Evolutionary conservation across 2,329 filamentous ascomycete genomes (phyloP), one percentile per base, ranked within the genome.

Genomic region (Aspergillus sclerotialis): DNA sequence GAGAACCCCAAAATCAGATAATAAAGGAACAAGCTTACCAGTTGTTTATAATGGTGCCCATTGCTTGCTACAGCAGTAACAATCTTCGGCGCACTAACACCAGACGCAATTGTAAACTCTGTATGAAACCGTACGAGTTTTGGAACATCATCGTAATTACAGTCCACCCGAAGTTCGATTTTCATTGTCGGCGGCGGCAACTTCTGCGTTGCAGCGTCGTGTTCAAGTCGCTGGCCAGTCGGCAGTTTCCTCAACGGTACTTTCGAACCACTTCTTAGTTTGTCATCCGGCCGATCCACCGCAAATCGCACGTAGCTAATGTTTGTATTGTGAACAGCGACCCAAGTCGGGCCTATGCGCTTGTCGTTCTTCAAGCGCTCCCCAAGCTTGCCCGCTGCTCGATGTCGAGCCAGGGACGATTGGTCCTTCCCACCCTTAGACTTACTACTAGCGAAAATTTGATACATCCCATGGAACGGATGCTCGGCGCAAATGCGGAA

Each of bases 391-490:
- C 73, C 75, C 2, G 88, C 87, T 10, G 89, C 88, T 42, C 71
- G 73, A 48, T 82, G 78, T 31, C 92, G 80, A 4, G 83, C 82
- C 13, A 80, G 67, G 1, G 85, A 84, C 3, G 82, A 75, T 26
- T 83, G 77, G 45, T 95, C 90, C 46, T 83, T 80, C 33, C 70
- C 64, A 33, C 60, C 71, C 48, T 81, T 79, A 32, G 75, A 78
- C 49, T 80, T 84, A 28, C 77, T 80, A 14, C 83, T 81, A 2
- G 89, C 85, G 69, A 90, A 95, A 27, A 98, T 86, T 49, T 96
- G 89, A 56, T 98, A 94, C 80, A 96, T 90, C 31, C 88, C 88
- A 55, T 98, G 93, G 58, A 89, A 94, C 0, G 92, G 93, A 61
- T 99, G 92, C 37, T 98, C 88, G 8, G 76, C 71, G 53, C 90